Percentiles rank a stretch among this genome's conserved stretches.
These are phyloP conservation scores for Kluyveromyces aestuarii DNA, from an alignment of 805 yeast species.

Conservation along the genomic window DNA sequence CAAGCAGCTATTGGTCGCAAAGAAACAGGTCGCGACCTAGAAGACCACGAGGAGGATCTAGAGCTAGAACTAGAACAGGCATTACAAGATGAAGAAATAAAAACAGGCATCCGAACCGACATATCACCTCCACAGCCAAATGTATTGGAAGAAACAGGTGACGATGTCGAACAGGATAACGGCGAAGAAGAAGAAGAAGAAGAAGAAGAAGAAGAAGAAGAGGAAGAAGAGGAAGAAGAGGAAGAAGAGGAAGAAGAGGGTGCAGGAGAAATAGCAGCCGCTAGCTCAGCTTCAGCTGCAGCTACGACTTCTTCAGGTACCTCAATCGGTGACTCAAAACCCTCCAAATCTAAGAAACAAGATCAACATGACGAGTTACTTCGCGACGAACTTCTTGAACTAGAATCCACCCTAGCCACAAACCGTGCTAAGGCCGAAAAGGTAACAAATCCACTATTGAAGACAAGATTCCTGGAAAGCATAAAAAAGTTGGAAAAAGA, in stretches of 20 bases:
- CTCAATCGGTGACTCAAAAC: constrained; percentile 23
- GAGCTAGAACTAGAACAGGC: constrained; percentile 54
- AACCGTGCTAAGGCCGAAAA: constrained; percentile 64
- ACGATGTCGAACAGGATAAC: constrained; percentile 27
- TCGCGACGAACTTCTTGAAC: constrained; percentile 76
- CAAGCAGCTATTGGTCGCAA: constrained; percentile 15
- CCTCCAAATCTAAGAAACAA: constrained; percentile 43
- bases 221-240: constrained; percentile 37
- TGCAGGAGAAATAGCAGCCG: constrained; percentile 5
- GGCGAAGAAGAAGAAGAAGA: constrained; percentile 34
- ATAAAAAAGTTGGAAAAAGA: constrained; percentile 72
- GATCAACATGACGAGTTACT: constrained; percentile 64
- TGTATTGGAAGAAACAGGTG: constrained; percentile 28
- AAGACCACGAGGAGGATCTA: constrained; percentile 36
- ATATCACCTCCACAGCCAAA: constrained; percentile 12
- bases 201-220: constrained; percentile 39
- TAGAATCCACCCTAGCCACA: constrained; percentile 66
- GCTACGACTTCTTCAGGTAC: background rate
- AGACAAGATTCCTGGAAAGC: constrained; percentile 76
- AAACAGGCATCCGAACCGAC: constrained; percentile 7
- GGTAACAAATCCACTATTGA: constrained; percentile 76
- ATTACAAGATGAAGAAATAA: constrained; percentile 31
- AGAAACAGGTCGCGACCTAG: constrained; percentile 18
- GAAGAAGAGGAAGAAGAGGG: constrained; percentile 39
- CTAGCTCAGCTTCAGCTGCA: constrained; percentile 10